Conservation (phyloP, 768 basidiomycete species). For the Baorangia bicolor region DNA sequence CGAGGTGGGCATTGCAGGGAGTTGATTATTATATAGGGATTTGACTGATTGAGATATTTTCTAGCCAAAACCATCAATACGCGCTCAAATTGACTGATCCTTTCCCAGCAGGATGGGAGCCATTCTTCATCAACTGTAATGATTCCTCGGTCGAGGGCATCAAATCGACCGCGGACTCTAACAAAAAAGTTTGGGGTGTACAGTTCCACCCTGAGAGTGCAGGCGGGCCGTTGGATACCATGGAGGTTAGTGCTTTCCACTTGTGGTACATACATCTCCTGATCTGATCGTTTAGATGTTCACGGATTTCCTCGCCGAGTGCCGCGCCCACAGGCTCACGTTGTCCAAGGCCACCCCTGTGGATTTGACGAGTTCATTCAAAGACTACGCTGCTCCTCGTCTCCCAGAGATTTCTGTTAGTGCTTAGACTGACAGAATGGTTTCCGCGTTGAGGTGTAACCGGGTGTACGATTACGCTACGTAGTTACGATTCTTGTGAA, state of each 20-base stretch:
- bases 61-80: constrained; percentile 96
- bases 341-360: constrained; percentile 21
- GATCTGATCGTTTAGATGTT: constrained; percentile 66
- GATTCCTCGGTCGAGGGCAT: constrained; percentile 99
- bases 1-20: constrained; percentile 51
- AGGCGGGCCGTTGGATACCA: constrained; percentile 97
- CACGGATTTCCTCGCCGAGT: constrained; percentile 85
- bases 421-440: constrained; percentile 20
- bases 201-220: constrained; percentile 99
- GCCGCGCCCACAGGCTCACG: constrained; percentile 55
- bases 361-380: constrained; percentile 13
- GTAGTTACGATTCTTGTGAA: neutral
- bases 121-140: constrained; percentile 99
- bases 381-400: constrained; percentile 19
- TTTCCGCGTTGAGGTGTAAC: neutral
- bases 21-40: neutral
- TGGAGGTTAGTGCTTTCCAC: constrained; percentile 61
- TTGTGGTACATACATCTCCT: neutral
- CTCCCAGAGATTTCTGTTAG: constrained; percentile 28
- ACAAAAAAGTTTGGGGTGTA: constrained; percentile 94
- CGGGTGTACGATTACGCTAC: constrained; percentile 16
- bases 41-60: constrained; percentile 2
- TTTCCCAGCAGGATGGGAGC: constrained; percentile 97
- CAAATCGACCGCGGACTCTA: constrained; percentile 88
- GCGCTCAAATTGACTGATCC: constrained; percentile 92